A percentile compares a stretch with the other conserved stretches of the same genome.
These are phyloP conservation scores for Heritiera littoralis DNA, from an alignment of 345 rosid species.

Conservation along the genomic window DNA sequence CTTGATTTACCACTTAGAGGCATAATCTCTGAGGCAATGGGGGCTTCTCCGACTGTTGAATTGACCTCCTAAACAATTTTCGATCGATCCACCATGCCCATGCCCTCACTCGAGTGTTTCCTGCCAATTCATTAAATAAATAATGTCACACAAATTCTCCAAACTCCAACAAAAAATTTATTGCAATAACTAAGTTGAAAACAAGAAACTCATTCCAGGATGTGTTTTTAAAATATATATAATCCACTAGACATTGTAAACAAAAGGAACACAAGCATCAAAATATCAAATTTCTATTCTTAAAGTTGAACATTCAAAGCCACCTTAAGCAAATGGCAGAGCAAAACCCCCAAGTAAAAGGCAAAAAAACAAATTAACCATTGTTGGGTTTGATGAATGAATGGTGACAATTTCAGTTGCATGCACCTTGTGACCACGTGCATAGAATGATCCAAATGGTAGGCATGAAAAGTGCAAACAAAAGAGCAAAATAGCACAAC, in stretches of 20 bases:
- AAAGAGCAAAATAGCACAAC: not conserved
- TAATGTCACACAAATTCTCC: not conserved
- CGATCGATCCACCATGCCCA: not conserved
- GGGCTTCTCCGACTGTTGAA: slow-evolving; percentile 8
- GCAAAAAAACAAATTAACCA: not conserved
- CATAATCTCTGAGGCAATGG: not conserved
- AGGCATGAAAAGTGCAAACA: not conserved
- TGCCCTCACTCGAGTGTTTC: not conserved
- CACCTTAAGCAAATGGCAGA: not conserved
- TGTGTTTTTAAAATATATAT: not conserved
- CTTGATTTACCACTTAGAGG: slow-evolving; percentile 12
- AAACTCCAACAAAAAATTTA: not conserved
- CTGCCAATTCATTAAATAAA: not conserved
- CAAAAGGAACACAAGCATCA: not conserved
- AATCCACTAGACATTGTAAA: not conserved
- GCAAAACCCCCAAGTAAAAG: not conserved
- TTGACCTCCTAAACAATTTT: slow-evolving; percentile 2
- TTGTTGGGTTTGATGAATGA: not conserved
- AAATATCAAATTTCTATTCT: not conserved
- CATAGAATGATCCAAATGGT: not conserved
- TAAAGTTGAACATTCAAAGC: not conserved
- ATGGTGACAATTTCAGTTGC: not conserved
- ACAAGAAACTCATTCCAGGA: not conserved
- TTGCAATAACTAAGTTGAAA: not conserved
- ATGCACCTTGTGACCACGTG: not conserved